Percentiles rank a stretch among this genome's conserved stretches.
Evolutionary conservation across 306 rosid species (phyloP).

Genomic region (Canavalia gladiata): DNA sequence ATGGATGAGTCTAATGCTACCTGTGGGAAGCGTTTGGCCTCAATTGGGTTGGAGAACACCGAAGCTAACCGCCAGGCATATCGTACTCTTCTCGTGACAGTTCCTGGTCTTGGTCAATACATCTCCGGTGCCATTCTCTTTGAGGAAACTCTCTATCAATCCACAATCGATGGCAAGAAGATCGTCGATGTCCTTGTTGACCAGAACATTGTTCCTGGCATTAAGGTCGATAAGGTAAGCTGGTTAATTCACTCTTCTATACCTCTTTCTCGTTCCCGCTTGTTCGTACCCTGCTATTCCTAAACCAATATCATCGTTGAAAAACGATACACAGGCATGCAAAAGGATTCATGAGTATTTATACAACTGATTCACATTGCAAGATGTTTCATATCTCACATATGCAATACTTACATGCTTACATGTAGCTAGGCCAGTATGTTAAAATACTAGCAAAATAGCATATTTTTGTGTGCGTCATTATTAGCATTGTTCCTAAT

Average conservation of each 20-base stretch:
- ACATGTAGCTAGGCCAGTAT: background rate
- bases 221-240: slow-evolving; percentile 86
- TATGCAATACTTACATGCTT: background rate
- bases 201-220: slow-evolving; percentile 82
- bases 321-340: too few species aligned
- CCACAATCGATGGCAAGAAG: slow-evolving; percentile 79
- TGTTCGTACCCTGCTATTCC: too few species aligned
- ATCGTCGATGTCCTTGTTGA: slow-evolving; percentile 74
- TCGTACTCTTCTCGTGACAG: slow-evolving; percentile 78
- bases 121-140: slow-evolving; percentile 91
- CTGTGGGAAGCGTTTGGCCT: slow-evolving; percentile 88
- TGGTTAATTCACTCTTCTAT: too few species aligned
- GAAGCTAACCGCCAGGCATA: slow-evolving; percentile 89
- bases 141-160: slow-evolving; percentile 92
- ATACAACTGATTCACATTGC: too few species aligned
- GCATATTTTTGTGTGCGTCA: background rate
- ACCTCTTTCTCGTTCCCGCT: too few species aligned
- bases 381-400: background rate
- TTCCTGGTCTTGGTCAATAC: slow-evolving; percentile 73
- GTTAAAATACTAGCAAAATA: background rate
- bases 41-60: slow-evolving; percentile 91
- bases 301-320: too few species aligned
- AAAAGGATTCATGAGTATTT: too few species aligned
- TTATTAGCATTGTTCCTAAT: too few species aligned
- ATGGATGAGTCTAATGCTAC: slow-evolving; percentile 98